A percentile compares a stretch with the other conserved stretches of the same genome.
Conservation (phyloP, 805 yeast species). For the Candida germanica region DNA sequence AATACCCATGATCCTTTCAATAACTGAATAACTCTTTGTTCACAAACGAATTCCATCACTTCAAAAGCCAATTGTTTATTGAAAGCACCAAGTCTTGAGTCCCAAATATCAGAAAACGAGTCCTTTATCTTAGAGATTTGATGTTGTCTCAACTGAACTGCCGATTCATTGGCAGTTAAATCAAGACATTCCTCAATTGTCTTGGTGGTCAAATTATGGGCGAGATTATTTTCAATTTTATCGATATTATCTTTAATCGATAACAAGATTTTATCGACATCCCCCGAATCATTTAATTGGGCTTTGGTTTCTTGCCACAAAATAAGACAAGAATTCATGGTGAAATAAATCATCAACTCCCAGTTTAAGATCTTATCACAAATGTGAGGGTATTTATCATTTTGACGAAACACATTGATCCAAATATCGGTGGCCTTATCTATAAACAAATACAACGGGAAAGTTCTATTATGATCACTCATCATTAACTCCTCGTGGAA, state of each 20-base stretch:
- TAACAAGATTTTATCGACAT: constrained; percentile 48
- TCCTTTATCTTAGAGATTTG: constrained; percentile 49
- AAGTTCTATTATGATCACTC: constrained; percentile 47
- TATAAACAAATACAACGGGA: constrained; percentile 47
- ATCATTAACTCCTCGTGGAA: constrained; percentile 65
- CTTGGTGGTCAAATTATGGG: constrained; percentile 11
- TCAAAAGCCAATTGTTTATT: constrained; percentile 50
- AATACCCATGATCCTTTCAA: constrained; percentile 82
- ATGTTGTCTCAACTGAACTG: constrained; percentile 48
- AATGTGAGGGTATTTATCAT: constrained; percentile 33
- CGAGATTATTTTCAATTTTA: constrained; percentile 22
- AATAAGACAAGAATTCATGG: constrained; percentile 55
- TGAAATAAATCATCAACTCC: constrained; percentile 52
- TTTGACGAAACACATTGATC: constrained; percentile 31
- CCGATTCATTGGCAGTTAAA: constrained; percentile 38
- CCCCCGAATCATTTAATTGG: constrained; percentile 37
- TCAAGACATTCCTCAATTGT: constrained; percentile 46
- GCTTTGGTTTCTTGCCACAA: constrained; percentile 68
- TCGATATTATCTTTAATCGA: constrained; percentile 37
- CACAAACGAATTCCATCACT: constrained; percentile 67
- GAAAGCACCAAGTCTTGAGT: constrained; percentile 44
- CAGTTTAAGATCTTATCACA: constrained; percentile 44
- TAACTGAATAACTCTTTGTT: constrained; percentile 68
- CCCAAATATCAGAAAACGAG: constrained; percentile 42
- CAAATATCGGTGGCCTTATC: constrained; percentile 33